Conservation (phyloP, 2,329 filamentous ascomycete species). For the Clarireedia homoeocarpa region DNA sequence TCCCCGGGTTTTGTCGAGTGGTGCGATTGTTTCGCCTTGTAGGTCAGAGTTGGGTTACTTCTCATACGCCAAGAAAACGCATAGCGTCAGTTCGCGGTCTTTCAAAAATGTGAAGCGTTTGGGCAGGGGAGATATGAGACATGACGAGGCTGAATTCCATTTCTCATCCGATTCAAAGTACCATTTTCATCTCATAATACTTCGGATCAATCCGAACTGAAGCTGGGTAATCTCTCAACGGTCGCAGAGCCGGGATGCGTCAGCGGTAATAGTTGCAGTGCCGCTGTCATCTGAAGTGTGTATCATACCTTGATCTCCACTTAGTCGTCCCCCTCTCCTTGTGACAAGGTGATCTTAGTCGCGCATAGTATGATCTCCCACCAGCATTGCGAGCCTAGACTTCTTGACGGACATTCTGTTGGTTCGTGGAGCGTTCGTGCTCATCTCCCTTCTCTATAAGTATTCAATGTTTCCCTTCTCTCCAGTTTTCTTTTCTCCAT, state of each 20-base stretch:
- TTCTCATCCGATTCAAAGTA: background rate
- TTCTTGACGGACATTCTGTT: too few species aligned
- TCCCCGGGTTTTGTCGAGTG: conserved; percentile 2
- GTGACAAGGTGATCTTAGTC: background rate
- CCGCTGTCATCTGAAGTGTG: conserved; percentile 1
- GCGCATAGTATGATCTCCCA: conserved; percentile 6
- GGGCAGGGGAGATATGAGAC: background rate
- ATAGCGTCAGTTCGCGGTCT: too few species aligned
- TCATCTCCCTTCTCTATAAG: background rate
- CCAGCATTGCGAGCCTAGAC: background rate
- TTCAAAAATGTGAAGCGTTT: background rate
- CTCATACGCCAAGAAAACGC: background rate
- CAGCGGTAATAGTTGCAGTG: background rate
- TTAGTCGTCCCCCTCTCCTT: background rate
- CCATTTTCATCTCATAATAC: background rate
- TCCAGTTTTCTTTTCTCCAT: background rate
- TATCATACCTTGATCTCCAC: background rate
- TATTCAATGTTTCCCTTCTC: background rate
- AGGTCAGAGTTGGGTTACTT: background rate
- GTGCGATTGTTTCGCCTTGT: background rate
- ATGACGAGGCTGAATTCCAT: conserved; percentile 1
- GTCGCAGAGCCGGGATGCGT: background rate
- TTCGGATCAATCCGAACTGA: background rate
- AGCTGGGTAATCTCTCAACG: background rate
- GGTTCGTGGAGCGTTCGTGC: background rate